Conservation (phyloP, 805 yeast genomes). For the Wickerhamomyces sydowiorum region DNA sequence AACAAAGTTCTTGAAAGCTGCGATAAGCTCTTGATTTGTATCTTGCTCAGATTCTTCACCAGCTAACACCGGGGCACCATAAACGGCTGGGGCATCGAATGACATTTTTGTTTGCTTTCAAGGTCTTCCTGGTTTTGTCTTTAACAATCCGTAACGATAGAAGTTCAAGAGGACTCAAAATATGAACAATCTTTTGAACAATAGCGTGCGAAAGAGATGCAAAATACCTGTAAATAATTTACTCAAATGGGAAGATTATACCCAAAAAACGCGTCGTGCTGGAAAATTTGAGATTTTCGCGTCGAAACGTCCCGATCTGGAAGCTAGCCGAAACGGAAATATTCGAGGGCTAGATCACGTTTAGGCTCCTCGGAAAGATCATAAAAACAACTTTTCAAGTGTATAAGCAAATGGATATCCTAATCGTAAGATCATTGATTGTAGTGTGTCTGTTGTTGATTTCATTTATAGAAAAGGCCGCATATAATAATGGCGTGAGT, state of each 20-base stretch:
- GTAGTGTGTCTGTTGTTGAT: too few relatives aligned
- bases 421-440: too few relatives aligned
- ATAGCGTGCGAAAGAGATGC: not conserved
- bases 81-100: slow-evolving; percentile 45
- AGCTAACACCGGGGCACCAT: slow-evolving; percentile 79
- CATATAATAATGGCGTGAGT: too few relatives aligned
- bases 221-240: not conserved
- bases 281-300: not conserved
- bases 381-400: not conserved
- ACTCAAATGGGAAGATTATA: not conserved
- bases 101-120: slow-evolving; percentile 14
- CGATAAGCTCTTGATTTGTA: slow-evolving; percentile 61
- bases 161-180: too few relatives aligned
- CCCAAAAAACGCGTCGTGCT: not conserved
- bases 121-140: too few relatives aligned
- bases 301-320: not conserved
- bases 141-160: too few relatives aligned
- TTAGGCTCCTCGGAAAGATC: not conserved
- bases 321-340: not conserved
- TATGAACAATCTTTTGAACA: too few relatives aligned
- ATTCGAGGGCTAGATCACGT: not conserved
- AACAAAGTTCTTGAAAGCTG: slow-evolving; percentile 75
- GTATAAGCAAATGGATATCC: not conserved
- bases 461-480: not conserved
- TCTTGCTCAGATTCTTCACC: slow-evolving; percentile 67